These are phyloP conservation scores for Tetrahymena thermophila DNA, from an alignment of 73 alveolate species.

Conservation along the genomic window DNA sequence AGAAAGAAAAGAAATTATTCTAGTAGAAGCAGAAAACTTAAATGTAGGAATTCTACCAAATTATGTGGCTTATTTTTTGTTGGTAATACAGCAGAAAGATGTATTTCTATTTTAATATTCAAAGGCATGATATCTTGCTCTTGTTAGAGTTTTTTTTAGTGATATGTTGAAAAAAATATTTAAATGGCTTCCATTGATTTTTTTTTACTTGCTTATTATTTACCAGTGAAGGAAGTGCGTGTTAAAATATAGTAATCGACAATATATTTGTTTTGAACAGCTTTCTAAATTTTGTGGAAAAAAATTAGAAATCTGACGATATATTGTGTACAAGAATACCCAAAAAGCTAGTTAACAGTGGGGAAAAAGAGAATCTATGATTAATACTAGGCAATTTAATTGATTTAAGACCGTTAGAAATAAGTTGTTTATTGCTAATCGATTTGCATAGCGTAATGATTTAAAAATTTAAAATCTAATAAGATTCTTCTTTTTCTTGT, in stretches of 20 bases:
- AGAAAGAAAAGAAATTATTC: neutral
- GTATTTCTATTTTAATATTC: neutral
- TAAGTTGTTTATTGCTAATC: neutral
- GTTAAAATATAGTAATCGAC: neutral
- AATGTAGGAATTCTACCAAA: neutral
- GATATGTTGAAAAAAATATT: neutral
- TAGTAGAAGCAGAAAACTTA: neutral
- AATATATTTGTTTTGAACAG: neutral
- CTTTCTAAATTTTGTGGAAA: neutral
- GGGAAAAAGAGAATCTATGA: neutral
- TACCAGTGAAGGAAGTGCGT: neutral
- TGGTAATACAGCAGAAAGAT: neutral
- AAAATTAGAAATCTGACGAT: neutral
- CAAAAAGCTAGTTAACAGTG: neutral
- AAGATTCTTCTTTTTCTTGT: neutral
- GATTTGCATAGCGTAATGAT: neutral
- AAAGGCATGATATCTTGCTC: neutral
- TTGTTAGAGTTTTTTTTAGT: too few relatives aligned
- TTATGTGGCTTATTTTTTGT: too few relatives aligned
- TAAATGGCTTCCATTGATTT: too few relatives aligned
- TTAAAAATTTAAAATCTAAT: neutral
- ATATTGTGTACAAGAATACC: neutral
- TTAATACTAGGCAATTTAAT: neutral
- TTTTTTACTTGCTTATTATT: neutral
- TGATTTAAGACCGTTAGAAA: neutral